Base-by-base conservation (phyloP, 2,329 filamentous ascomycete genomes). In the Acrocalymma vagum region DNA sequence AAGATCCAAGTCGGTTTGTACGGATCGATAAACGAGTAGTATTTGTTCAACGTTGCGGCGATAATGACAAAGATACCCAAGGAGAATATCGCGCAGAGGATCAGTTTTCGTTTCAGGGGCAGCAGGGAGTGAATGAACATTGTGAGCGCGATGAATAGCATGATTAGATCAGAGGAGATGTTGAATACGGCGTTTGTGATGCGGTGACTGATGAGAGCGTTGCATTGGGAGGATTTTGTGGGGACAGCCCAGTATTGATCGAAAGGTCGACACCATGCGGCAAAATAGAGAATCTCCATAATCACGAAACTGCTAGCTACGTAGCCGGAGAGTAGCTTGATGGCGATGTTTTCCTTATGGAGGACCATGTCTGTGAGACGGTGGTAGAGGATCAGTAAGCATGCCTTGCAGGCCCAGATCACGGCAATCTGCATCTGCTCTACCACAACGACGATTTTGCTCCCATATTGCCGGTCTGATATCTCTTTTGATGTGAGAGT, bases 51-150 rank as follows among this genome's bases (percentile, higher is more conserved):
- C 24, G 78, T 63, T 25, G 77, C 75, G 16, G 77, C 72, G 17
- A 78, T 65, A 33, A 80, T 55, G 21, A 58, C 78, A 53, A 78
- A 79, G 22, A 67, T 53, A 3, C 82, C 83, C 0, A 85, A 66
- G 3, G 74, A 76, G 60, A 86, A 84, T 38, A 85, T 75, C 29
- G 67, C 72, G 41, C 78, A 75, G 0, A 85, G 70, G 1, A 82
- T 74, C 1, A 81, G 31, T 55, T 85, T 85, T 31, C 79, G 69
- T 27, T 68, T 67, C 41, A 68, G 57, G 0, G 73, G 74, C 5
- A 78, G 55, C 3, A 66, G 55, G 28, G 71, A 68, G 11, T 69
- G 62, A 22, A 77, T 54, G 36, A 78, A 72, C 62, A 78, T 73
- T 4, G 72, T 73, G 1, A 77, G 59, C 3, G 68, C 72, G 25